Conservation (phyloP, 148 eudicot genomes). For the Cornus kousa region DNA sequence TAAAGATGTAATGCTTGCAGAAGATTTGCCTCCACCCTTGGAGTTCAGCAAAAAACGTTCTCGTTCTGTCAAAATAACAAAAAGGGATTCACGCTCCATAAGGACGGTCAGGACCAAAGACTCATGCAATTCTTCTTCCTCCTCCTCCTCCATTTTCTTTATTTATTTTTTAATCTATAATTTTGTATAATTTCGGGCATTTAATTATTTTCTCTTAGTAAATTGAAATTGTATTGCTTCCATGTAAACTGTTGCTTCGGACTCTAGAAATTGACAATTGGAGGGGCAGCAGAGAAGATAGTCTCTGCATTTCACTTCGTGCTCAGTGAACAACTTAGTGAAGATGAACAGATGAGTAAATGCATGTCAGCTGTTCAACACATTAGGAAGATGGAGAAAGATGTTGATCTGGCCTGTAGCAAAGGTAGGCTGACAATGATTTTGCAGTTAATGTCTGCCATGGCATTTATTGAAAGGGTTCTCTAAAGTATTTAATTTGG, state of each 20-base stretch:
- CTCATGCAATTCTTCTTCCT: neutral
- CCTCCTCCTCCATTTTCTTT: too few species aligned
- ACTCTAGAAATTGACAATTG: slow-evolving; percentile 77
- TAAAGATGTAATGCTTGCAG: slow-evolving; percentile 76
- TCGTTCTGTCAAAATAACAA: slow-evolving; percentile 76
- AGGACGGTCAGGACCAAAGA: slow-evolving; percentile 56
- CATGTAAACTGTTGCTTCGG: slow-evolving; percentile 6
- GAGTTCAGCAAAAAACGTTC: slow-evolving; percentile 81
- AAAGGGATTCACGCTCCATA: slow-evolving; percentile 85
- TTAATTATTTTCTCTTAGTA: neutral
- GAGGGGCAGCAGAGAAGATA: slow-evolving; percentile 80
- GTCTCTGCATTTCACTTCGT: slow-evolving; percentile 84
- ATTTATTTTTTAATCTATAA: too few species aligned
- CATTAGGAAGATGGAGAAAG: slow-evolving; percentile 82
- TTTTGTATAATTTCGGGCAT: neutral
- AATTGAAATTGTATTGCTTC: neutral
- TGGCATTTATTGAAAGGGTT: neutral
- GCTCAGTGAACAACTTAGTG: slow-evolving; percentile 56
- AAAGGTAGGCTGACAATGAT: slow-evolving; percentile 45
- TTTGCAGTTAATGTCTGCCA: neutral
- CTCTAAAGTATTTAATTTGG: neutral
- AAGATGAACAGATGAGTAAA: slow-evolving; percentile 69
- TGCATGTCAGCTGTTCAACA: slow-evolving; percentile 81
- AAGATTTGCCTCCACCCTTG: slow-evolving; percentile 72
- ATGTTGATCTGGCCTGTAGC: slow-evolving; percentile 68